A percentile compares a stretch with the other conserved stretches of the same genome.
Conservation (phyloP, 116 monocot species). For the Iris pallida region DNA sequence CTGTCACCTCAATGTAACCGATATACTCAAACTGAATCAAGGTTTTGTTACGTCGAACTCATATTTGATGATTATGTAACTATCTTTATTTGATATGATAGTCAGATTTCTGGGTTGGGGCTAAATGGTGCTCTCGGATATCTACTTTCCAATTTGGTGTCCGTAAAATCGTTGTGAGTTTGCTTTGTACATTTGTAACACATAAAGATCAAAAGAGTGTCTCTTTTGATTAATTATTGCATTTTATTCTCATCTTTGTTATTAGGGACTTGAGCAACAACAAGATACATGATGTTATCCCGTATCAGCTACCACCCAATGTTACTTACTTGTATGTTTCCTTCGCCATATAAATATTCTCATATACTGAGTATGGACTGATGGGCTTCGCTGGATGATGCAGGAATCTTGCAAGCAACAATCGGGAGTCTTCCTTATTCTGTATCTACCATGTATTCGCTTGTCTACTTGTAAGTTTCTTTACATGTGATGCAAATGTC, state of each 20-base stretch:
- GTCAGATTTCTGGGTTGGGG: slow-evolving; percentile 51
- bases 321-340: slow-evolving; percentile 61
- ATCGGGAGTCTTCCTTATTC: slow-evolving; percentile 78
- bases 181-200: not conserved
- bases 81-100: slow-evolving; percentile 13
- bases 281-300: slow-evolving; percentile 57
- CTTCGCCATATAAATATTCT: not conserved
- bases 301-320: slow-evolving; percentile 88
- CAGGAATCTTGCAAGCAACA: slow-evolving; percentile 84
- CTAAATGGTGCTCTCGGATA: slow-evolving; percentile 75
- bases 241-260: slow-evolving; percentile 1
- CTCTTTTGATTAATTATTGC: no score
- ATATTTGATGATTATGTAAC: no score
- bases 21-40: not conserved
- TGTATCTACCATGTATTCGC: slow-evolving; percentile 52
- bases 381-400: slow-evolving; percentile 7
- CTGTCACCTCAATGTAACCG: slow-evolving; percentile 63
- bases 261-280: slow-evolving; percentile 79
- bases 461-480: slow-evolving; percentile 66
- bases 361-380: slow-evolving; percentile 3
- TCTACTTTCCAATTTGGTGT: slow-evolving; percentile 54
- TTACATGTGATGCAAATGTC: not conserved
- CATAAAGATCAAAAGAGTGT: no score
- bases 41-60: not conserved
- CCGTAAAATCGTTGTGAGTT: slow-evolving; percentile 71